Evolutionary conservation across 306 rosid species (phyloP), one percentile per base, ranked within the genome.

Genomic region (Spatholobus suberectus): DNA sequence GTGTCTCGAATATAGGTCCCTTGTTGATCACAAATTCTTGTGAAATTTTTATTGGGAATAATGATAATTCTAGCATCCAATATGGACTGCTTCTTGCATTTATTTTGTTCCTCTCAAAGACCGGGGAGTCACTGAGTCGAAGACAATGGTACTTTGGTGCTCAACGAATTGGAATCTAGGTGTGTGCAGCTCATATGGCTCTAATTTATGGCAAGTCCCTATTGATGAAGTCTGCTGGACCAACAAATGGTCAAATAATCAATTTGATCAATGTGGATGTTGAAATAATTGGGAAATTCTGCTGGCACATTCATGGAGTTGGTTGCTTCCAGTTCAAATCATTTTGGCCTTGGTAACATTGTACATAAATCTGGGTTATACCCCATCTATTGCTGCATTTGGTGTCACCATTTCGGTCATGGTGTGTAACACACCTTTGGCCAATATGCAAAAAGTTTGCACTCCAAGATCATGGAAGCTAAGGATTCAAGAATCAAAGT

Each of bases 91-190:
- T 89, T 88, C 94, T 93, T 29, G 92, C 99, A 17, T 89, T 90
- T 57, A 35, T 90, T 73, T 92, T 95, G 90, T 92, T 95, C 90
- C 77, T 93, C 18, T 79, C 98, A 0, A 93, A 95, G 86, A 95
- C 93, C 15, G 18, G 88, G 62, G 99, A 93, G 83, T 95, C 98
- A 69, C 70, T 93, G 23, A 89, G 91, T 63, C 98, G 92, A 87
- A 86, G 98, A 52, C 99, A 93, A 44, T 93, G 94, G 99, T 93
- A 93, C 69, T 95, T 95, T 41, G 99, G 98, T 29, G 97, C 99
- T 79, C 98, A 89, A 26, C 62, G 88, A 9, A 86, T 90, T 5
- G 98, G 98, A 82, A 85, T 95, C 20, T 88, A 76, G 62, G 86
- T 93, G 24, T 84, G 94, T 49, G 92, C 96, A 18, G 97, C 99